Base-by-base conservation (phyloP, 306 rosid species). In the Ceratonia siliqua region DNA sequence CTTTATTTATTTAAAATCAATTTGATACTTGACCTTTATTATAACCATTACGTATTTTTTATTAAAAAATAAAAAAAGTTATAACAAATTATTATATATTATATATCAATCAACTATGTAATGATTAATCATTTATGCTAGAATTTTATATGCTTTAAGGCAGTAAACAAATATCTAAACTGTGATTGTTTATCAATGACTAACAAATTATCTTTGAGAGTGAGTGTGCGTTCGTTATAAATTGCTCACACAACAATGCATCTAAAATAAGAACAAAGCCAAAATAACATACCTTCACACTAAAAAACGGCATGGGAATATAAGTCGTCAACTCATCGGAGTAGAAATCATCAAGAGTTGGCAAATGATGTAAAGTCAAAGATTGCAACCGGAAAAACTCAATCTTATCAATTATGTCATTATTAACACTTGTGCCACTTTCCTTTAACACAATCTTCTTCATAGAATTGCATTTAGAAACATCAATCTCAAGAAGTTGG, bases 401-500 rank as follows among this genome's bases (percentile, higher is more conserved):
- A 3, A 77, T 38, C 20, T 3, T n/a, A 0, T 24, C 36, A 20
- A 9, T n/a, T n/a, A n/a, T n/a, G n/a, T n/a, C n/a, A 1, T 33
- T 39, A 22, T 25, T 7, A 0, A 0, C 15, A 39, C 4, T 14
- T 12, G 1, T n/a, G 18, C 13, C 41, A 1, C 17, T 27, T 5
- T 53, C 41, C 7, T 0, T 11, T 0, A 21, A 15, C 5, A 82
- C 9, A 18, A 77, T 73, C 4, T 18, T 56, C 32, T 64, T 46
- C 68, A 81, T 22, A 8, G 11, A 54, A 18, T 4, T 11, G 55
- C 74, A 78, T 2, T 42, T 1, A 6, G 6, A 38, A 38, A 82
- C 79, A 18, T 59, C 25, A 7, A 82, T 7, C 18, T 39, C 58
- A 3, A 28, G 5, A 17, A 82, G 69, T 8, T 49, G 32, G 17